Percentiles rank a stretch among this genome's conserved stretches.
phyloP scores from a whole-genome alignment of 768 basidiomycete species.

The Mycena latifolia region DNA sequence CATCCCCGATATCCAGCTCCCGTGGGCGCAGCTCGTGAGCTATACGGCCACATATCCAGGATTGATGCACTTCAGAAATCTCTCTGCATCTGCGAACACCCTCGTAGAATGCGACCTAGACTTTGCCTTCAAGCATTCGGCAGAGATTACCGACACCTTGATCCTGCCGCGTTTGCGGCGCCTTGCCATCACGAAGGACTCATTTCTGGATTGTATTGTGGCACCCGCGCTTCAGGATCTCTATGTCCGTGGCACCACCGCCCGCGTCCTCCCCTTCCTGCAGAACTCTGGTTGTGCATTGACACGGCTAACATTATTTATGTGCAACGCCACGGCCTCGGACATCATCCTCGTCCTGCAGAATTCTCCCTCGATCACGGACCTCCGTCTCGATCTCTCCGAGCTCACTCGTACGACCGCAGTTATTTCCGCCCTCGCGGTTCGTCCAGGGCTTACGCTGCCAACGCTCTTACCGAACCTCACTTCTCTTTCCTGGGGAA shows the following conservation, averaged over 20 bases:
- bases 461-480: too few species aligned
- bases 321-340: background rate
- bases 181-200: background rate
- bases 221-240: background rate
- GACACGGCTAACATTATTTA: background rate
- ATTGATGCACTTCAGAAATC: background rate
- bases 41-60: background rate
- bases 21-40: background rate
- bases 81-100: background rate
- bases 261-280: background rate
- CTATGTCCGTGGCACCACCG: background rate
- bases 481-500: too few species aligned
- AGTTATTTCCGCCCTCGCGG: background rate
- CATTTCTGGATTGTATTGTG: background rate
- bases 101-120: conserved; percentile 12
- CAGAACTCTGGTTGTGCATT: background rate
- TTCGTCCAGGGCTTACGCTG: too few species aligned
- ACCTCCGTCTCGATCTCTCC: background rate
- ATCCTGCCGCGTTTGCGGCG: background rate
- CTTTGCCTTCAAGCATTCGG: background rate
- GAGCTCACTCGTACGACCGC: background rate
- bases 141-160: background rate
- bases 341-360: background rate
- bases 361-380: background rate
- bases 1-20: background rate